A percentile compares a stretch with the other conserved stretches of the same genome.
phyloP scores from a whole-genome alignment of 2,329 filamentous ascomycete species.

The Botrytis cinerea region DNA sequence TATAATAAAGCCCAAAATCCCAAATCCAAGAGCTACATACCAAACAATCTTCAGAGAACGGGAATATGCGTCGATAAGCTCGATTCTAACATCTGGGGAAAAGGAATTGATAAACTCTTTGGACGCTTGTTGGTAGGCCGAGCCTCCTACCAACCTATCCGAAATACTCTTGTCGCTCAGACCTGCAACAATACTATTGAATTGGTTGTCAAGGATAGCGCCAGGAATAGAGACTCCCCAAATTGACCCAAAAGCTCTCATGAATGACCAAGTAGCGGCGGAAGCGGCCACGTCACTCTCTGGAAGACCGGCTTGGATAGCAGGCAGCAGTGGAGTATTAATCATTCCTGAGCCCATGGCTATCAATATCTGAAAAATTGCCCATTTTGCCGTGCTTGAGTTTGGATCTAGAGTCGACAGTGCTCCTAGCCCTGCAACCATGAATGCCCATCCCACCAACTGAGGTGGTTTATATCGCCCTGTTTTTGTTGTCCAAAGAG shows the following conservation, averaged over 20 bases:
- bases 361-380: background rate
- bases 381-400: background rate
- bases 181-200: background rate
- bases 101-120: background rate
- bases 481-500: conserved; percentile 2
- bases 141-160: background rate
- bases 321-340: background rate
- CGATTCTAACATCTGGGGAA: background rate
- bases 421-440: background rate
- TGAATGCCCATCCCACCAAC: background rate
- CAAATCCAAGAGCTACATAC: conserved; percentile 4
- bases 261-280: background rate
- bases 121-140: background rate
- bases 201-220: background rate
- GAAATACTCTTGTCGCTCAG: background rate
- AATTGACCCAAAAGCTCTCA: background rate
- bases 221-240: background rate
- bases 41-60: background rate
- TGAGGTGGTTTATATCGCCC: conserved; percentile 9
- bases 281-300: background rate
- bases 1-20: background rate
- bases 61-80: background rate
- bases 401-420: background rate
- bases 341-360: background rate
- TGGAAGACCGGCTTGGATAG: conserved; percentile 3